Conservation (phyloP, 495 filamentous ascomycete species). For the Trichoderma reesei region DNA sequence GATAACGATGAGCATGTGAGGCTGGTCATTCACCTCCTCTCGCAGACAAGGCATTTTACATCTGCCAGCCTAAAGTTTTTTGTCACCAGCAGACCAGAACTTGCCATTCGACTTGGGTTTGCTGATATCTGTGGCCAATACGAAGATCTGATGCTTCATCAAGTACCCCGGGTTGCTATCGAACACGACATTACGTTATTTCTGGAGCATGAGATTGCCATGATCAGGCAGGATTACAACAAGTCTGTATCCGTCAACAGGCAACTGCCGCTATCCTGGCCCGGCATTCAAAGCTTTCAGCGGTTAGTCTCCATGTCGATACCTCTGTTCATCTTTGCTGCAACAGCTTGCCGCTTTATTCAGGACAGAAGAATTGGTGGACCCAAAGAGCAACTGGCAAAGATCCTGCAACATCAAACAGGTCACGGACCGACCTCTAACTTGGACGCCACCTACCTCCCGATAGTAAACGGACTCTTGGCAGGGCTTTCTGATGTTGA, state of each 20-base stretch:
- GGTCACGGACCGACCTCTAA: slow-evolving; percentile 16
- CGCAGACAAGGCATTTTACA: slow-evolving; percentile 12
- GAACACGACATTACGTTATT: slow-evolving; percentile 29
- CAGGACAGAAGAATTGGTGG: slow-evolving; percentile 13
- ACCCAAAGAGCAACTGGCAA: slow-evolving; percentile 16
- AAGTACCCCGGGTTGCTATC: slow-evolving; percentile 21
- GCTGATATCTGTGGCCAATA: slow-evolving; percentile 18
- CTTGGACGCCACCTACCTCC: slow-evolving; percentile 25
- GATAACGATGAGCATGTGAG: slow-evolving; percentile 29
- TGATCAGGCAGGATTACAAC: slow-evolving; percentile 20
- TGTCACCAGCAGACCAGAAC: slow-evolving; percentile 35
- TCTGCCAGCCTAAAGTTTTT: slow-evolving; percentile 16
- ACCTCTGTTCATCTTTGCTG: slow-evolving; percentile 36
- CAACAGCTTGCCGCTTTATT: slow-evolving; percentile 34
- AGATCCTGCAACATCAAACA: slow-evolving; percentile 20
- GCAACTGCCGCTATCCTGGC: slow-evolving; percentile 28
- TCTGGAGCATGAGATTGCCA: slow-evolving; percentile 17
- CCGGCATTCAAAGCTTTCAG: slow-evolving; percentile 21
- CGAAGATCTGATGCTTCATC: slow-evolving; percentile 24
- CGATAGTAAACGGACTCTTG: slow-evolving; percentile 22
- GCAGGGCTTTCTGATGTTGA: slow-evolving; percentile 11
- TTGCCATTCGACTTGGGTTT: slow-evolving; percentile 30
- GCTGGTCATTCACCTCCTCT: slow-evolving; percentile 30
- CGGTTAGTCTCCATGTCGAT: slow-evolving; percentile 26
- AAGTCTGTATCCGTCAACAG: not conserved